Evolutionary conservation across 441 rosid species (phyloP), one percentile per base, ranked within the genome.

Genomic region (Croton setiger): DNA sequence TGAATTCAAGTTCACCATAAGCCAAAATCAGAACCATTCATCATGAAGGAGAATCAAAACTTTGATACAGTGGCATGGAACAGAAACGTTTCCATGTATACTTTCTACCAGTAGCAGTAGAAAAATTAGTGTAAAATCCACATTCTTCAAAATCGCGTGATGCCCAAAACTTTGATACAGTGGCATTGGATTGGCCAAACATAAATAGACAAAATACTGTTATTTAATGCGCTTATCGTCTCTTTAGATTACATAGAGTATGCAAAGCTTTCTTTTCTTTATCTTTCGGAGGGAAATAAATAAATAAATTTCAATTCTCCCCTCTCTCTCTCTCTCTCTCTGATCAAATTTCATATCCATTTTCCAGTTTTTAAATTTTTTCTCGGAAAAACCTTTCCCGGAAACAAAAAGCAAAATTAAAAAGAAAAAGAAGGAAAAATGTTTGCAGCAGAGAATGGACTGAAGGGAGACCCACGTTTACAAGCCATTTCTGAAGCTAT

Each of bases 401-500:
- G 49, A 66, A 44, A n/a, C 15, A 11, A 15, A 8, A 13, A 4
- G n/a, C 18, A 41, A 8, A 18, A 18, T 27, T 27, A 2, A 9
- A 35, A 7, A 59, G 0, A 4, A 20, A 23, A 12, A 53, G 13
- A 41, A 4, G 54, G 27, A 55, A 27, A 55, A 64, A 83, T 84
- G 88, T 82, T 84, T 77, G 86, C 88, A 23, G 85, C 88, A 21
- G 91, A 86, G 81, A 84, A 86, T 60, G 97, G 96, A 14, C 85
- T 89, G 55, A 84, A 75, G 67, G 92, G 89, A 63, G 94, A 88
- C 84, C 96, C 91, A 5, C 82, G 96, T 77, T 76, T 90, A 48
- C 74, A 82, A 59, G 93, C 79, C 76, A 92, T 92, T 77, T 89
- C 91, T 12, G 80, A 87, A 62, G 88, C 98, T 78, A 92, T 92